phyloP scores from a whole-genome alignment of 169 alveolate species.

The Ichthyophthirius multifiliis region DNA sequence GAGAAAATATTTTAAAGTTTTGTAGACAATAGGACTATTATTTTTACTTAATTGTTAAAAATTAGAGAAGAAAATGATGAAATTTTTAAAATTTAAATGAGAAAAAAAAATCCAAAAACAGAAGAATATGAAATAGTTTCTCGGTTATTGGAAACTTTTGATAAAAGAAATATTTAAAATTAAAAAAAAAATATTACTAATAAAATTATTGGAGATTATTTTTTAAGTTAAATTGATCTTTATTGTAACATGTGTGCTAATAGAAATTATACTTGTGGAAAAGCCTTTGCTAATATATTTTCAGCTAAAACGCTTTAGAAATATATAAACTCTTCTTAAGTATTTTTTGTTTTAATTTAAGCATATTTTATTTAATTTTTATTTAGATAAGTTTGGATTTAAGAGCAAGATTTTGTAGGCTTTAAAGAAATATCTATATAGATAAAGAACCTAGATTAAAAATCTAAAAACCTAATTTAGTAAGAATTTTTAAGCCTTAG shows the following conservation, averaged over 20 bases:
- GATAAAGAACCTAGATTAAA: constrained; percentile 36
- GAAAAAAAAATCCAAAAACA: background rate
- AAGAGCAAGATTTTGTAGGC: constrained; percentile 25
- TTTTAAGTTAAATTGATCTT: constrained; percentile 3
- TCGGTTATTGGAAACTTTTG: background rate
- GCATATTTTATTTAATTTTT: background rate
- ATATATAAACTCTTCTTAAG: background rate
- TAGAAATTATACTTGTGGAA: constrained; percentile 44
- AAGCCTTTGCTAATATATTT: constrained; percentile 22
- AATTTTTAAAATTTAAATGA: background rate
- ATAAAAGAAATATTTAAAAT: background rate
- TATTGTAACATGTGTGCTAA: constrained; percentile 23
- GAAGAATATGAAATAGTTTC: background rate
- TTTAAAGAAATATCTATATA: constrained; percentile 22
- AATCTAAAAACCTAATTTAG: constrained; percentile 32
- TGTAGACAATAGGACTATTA: constrained; percentile 1
- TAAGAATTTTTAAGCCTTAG: constrained; percentile 17
- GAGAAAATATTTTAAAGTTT: constrained; percentile 26
- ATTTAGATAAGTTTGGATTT: background rate
- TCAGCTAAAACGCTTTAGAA: constrained; percentile 2
- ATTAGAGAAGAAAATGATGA: constrained; percentile 18
- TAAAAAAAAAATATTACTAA: too few relatives aligned
- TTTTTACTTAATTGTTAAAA: background rate
- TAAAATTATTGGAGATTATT: background rate
- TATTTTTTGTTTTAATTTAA: background rate